These are phyloP conservation scores for Hypomyces rosellus DNA, from an alignment of 2,329 filamentous ascomycete species.

Conservation along the genomic window DNA sequence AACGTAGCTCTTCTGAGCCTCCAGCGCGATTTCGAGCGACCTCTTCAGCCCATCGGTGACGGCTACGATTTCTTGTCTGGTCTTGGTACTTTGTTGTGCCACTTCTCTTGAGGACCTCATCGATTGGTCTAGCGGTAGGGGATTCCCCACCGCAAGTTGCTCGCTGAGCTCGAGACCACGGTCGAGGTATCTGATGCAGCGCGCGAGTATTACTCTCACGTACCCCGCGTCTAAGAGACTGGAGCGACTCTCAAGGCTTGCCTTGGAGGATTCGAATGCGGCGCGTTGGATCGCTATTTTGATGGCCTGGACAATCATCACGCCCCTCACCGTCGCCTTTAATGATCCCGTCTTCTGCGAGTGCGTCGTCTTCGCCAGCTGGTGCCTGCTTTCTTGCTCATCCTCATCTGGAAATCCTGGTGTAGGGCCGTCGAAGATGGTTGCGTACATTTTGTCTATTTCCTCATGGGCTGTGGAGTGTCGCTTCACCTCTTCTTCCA, in stretches of 20 bases:
- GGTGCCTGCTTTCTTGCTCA: slow-evolving; percentile 7
- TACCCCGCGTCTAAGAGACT: slow-evolving; percentile 3
- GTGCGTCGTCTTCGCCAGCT: slow-evolving; percentile 1
- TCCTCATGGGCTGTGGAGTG: slow-evolving; percentile 7
- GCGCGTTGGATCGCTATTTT: slow-evolving; percentile 8
- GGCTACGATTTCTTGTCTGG: background rate
- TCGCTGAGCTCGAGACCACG: slow-evolving; percentile 5
- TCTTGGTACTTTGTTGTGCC: background rate
- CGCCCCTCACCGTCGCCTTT: slow-evolving; percentile 7
- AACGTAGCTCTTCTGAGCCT: slow-evolving; percentile 2
- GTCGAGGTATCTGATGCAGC: slow-evolving; percentile 5
- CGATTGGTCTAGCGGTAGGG: background rate
- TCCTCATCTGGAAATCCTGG: slow-evolving; percentile 11
- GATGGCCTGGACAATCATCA: slow-evolving; percentile 5
- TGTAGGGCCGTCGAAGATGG: slow-evolving; percentile 8
- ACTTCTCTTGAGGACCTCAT: background rate
- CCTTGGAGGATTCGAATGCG: background rate
- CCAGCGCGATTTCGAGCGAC: background rate
- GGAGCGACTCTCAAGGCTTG: slow-evolving; percentile 5
- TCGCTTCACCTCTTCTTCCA: background rate
- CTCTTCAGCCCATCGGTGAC: slow-evolving; percentile 1
- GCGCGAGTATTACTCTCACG: slow-evolving; percentile 2
- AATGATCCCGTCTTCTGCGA: slow-evolving; percentile 8
- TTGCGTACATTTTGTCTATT: slow-evolving; percentile 5
- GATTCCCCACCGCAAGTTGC: background rate